Percentiles rank a stretch among this genome's conserved stretches.
phyloP scores from a whole-genome alignment of 805 yeast genomes.

The Saccharomycodes ludwigii region DNA sequence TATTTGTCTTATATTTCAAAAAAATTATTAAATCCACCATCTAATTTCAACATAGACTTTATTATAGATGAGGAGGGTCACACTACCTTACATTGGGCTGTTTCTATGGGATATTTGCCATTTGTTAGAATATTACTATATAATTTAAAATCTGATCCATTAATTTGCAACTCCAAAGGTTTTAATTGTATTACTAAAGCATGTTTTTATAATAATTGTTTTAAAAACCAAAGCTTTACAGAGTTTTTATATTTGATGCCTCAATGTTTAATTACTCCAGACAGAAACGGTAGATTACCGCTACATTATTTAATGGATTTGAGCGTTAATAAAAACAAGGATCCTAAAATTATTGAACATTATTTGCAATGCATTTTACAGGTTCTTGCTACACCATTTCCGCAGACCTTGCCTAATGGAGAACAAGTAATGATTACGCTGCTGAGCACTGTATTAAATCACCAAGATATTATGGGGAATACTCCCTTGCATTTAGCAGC shows the following conservation, averaged over 20 bases:
- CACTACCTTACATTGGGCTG: slow-evolving; percentile 77
- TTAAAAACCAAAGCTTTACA: slow-evolving; percentile 47
- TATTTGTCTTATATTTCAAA: too few species aligned
- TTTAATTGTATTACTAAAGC: slow-evolving; percentile 60
- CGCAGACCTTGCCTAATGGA: not conserved
- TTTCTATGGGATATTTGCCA: slow-evolving; percentile 59
- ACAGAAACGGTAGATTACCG: slow-evolving; percentile 59
- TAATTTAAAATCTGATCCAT: slow-evolving; percentile 49
- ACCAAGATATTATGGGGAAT: slow-evolving; percentile 72
- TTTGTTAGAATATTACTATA: slow-evolving; percentile 43
- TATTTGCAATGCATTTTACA: slow-evolving; percentile 41
- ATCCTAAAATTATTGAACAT: slow-evolving; percentile 36
- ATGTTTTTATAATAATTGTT: slow-evolving; percentile 61
- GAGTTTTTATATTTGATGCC: slow-evolving; percentile 48
- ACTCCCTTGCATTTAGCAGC: slow-evolving; percentile 75
- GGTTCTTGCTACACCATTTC: slow-evolving; percentile 21
- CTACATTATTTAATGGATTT: slow-evolving; percentile 54
- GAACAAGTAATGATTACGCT: too few species aligned
- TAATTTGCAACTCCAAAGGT: slow-evolving; percentile 41
- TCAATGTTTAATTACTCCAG: slow-evolving; percentile 59
- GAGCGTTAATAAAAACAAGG: slow-evolving; percentile 36
- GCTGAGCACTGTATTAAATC: slow-evolving; percentile 51
- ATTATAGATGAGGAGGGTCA: slow-evolving; percentile 73
- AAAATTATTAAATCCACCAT: too few species aligned
- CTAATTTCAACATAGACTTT: slow-evolving; percentile 50